Percentiles rank a stretch among this genome's conserved stretches.
These are phyloP conservation scores for Ogataea trehalophila DNA, from an alignment of 805 yeast genomes.

Conservation along the genomic window DNA sequence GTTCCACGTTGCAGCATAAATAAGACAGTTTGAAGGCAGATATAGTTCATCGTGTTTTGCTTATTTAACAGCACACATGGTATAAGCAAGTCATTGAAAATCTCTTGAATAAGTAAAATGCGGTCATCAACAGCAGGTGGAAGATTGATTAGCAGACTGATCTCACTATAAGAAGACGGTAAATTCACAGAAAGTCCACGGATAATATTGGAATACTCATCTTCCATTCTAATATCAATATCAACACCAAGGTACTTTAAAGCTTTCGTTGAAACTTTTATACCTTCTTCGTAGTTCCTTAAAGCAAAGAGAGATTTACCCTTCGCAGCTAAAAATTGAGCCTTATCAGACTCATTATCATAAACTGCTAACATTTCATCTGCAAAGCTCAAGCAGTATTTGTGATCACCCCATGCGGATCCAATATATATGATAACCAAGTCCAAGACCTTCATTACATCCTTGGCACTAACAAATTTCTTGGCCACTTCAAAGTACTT, in stretches of 20 bases:
- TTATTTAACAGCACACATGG: conserved; percentile 30
- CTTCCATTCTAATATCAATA: neutral
- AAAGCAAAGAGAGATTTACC: conserved; percentile 34
- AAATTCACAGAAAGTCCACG: conserved; percentile 24
- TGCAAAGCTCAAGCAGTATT: conserved; percentile 33
- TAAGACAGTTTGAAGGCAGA: conserved; percentile 31
- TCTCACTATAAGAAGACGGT: conserved; percentile 37
- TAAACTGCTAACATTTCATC: conserved; percentile 28
- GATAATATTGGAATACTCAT: conserved; percentile 18
- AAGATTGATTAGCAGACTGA: conserved; percentile 27
- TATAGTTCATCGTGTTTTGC: conserved; percentile 23
- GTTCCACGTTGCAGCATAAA: conserved; percentile 37
- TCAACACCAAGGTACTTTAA: conserved; percentile 33
- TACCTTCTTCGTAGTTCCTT: conserved; percentile 29
- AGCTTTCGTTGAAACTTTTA: conserved; percentile 32
- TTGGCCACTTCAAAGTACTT: conserved; percentile 36
- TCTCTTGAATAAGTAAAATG: conserved; percentile 33
- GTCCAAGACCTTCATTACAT: conserved; percentile 21
- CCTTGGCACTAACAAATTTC: conserved; percentile 21
- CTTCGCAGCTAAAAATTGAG: conserved; percentile 33
- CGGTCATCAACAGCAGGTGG: conserved; percentile 25
- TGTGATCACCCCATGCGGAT: conserved; percentile 27
- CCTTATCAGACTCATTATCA: conserved; percentile 29
- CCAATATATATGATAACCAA: conserved; percentile 33
- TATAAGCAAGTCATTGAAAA: conserved; percentile 35